Base-by-base conservation (phyloP, 345 rosid species). In the Linum tenue region DNA sequence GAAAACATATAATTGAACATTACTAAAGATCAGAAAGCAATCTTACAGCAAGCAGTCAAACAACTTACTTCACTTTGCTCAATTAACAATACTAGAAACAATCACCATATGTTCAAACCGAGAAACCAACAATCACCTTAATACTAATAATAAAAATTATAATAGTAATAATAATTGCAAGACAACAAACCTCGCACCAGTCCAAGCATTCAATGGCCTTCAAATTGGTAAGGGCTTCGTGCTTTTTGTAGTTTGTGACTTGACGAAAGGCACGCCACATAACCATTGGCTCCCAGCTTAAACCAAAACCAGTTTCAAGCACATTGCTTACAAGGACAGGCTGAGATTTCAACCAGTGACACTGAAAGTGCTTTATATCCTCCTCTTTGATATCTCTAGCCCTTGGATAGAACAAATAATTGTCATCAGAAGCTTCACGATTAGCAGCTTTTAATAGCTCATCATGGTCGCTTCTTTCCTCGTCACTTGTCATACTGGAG, bases 221-320 rank as follows among this genome's bases (percentile, higher is more conserved):
- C 55, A 84, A 88, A 39, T 79, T 70, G 50, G 74, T 70, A 40
- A 75, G 83, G 31, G 39, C 44, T 7, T 57, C 79, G 58, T 80
- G 78, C 31, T 75, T 80, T 56, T 60, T 61, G 63, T 71, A 72
- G 43, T 56, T 43, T 48, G 31, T 22, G 31, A 70, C 75, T 64
- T 80, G 86, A 31, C 90, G 83, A 65, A 80, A 79, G 51, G 86
- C 92, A 56, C 95, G 90, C 82, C 80, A 81, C 90, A 87, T 85
- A 61, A 91, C 95, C 82, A 78, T 67, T 39, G 96, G 98, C 58
- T 85, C 90, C 98, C 92, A 91, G 68, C 95, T 91, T 69, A 91
- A 74, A 31, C 96, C 89, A 71, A 77, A 69, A 12, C 82, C 69
- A 72, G 71, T 76, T 61, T 83, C 84, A 71, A 85, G 84, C 40